Evolutionary conservation across 2,329 filamentous ascomycete genomes (phyloP).

Genomic region (Microsporum canis): DNA sequence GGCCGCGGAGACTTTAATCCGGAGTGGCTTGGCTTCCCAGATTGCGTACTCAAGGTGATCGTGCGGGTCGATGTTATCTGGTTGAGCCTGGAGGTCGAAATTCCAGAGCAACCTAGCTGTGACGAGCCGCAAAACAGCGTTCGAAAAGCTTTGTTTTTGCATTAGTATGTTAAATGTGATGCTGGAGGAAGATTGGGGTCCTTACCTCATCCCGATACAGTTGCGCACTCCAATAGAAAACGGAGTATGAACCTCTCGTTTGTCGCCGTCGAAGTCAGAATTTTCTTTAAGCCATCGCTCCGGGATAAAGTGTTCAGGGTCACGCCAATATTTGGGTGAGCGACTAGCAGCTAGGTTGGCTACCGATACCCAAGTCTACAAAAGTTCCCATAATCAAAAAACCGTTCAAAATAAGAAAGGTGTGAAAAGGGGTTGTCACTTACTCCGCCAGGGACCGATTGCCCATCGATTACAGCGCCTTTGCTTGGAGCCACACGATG

Average conservation of each 20-base stretch:
- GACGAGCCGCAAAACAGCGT: neutral
- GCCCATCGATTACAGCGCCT: neutral
- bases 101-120: neutral
- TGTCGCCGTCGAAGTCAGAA: neutral
- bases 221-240: neutral
- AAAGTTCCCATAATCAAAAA: neutral
- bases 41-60: neutral
- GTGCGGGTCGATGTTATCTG: neutral
- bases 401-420: neutral
- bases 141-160: neutral
- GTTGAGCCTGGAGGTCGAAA: neutral
- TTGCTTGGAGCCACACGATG: slow-evolving; percentile 56
- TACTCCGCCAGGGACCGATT: neutral
- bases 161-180: neutral
- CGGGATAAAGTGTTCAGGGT: neutral
- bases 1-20: neutral
- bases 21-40: neutral
- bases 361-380: neutral
- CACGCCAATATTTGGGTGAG: neutral
- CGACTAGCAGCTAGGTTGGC: neutral
- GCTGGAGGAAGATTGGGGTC: neutral
- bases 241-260: neutral
- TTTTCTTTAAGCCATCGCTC: neutral
- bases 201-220: neutral
- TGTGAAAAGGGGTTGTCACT: neutral